These are phyloP conservation scores for Aspergillus flavus DNA, from an alignment of 2,329 filamentous ascomycete species.

Conservation along the genomic window DNA sequence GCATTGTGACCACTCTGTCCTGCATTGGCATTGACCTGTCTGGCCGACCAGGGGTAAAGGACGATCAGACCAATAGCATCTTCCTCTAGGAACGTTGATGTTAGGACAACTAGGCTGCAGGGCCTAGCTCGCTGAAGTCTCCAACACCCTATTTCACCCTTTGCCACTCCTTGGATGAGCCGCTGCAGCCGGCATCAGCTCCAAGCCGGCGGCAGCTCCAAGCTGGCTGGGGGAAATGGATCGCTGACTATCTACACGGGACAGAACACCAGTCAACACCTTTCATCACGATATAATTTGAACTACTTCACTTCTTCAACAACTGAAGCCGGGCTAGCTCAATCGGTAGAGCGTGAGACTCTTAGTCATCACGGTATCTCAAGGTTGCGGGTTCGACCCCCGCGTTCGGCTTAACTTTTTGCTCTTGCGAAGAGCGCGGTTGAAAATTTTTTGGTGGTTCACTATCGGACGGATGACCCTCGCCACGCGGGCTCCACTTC, in stretches of 20 bases:
- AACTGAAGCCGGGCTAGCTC: slow-evolving; percentile 48
- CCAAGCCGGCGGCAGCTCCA: background rate
- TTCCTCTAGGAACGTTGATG: background rate
- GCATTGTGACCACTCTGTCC: background rate
- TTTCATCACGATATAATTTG: background rate
- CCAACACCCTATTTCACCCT: background rate
- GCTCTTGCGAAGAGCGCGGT: background rate
- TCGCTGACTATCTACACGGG: background rate
- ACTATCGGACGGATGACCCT: background rate
- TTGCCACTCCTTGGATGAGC: background rate
- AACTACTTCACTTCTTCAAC: background rate
- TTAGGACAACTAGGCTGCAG: background rate
- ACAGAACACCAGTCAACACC: background rate
- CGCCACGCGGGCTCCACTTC: background rate
- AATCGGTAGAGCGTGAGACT: slow-evolving; percentile 54
- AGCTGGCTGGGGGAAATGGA: background rate
- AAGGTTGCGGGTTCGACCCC: slow-evolving; percentile 47
- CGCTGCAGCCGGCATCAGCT: background rate
- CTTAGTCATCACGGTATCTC: slow-evolving; percentile 39
- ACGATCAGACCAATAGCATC: background rate
- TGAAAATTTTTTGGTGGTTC: slow-evolving; percentile 1
- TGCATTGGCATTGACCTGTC: background rate
- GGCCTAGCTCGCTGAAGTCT: background rate
- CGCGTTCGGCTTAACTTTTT: slow-evolving; percentile 41
- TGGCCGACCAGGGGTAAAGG: background rate